Conservation (phyloP, 23 red algal species). For the Agarophyton chilense region DNA sequence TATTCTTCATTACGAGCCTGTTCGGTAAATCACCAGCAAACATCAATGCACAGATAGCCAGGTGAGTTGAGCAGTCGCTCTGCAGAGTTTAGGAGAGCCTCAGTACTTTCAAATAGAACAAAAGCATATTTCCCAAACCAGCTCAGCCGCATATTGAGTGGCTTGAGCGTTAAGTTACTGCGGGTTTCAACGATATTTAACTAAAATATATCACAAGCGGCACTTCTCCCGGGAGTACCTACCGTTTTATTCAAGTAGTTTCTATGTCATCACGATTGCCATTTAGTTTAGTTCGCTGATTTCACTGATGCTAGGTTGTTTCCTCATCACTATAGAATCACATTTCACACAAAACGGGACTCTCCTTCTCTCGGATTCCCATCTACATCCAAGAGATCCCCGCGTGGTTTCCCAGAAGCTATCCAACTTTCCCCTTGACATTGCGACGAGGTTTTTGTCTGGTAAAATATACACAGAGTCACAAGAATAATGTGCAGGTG, state of each 20-base stretch:
- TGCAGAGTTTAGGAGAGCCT: no score
- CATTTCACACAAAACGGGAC: not conserved
- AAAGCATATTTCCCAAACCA: no score
- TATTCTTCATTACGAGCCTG: no score
- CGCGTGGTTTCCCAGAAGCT: constrained; percentile 62
- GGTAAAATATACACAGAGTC: constrained; percentile 40
- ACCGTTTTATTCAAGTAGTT: not conserved
- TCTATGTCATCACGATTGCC: not conserved
- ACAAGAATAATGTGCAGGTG: constrained; percentile 17
- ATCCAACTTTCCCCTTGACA: constrained; percentile 54
- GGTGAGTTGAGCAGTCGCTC: no score
- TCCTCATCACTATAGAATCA: not conserved
- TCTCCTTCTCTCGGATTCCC: constrained; percentile 24
- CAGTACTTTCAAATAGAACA: no score
- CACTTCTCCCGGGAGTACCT: not conserved
- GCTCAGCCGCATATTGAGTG: no score
- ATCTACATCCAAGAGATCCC: constrained; percentile 58
- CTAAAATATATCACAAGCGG: not conserved
- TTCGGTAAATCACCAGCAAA: no score
- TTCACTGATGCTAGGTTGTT: constrained; percentile 3
- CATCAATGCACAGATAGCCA: no score
- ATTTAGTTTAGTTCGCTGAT: not conserved
- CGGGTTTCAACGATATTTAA: no score
- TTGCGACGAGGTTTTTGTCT: not conserved
- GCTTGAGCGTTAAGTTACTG: no score